Percentiles rank a stretch among this genome's conserved stretches.
phyloP scores from a whole-genome alignment of 2,329 filamentous ascomycete genomes.

The Hansfordia pulvinata region DNA sequence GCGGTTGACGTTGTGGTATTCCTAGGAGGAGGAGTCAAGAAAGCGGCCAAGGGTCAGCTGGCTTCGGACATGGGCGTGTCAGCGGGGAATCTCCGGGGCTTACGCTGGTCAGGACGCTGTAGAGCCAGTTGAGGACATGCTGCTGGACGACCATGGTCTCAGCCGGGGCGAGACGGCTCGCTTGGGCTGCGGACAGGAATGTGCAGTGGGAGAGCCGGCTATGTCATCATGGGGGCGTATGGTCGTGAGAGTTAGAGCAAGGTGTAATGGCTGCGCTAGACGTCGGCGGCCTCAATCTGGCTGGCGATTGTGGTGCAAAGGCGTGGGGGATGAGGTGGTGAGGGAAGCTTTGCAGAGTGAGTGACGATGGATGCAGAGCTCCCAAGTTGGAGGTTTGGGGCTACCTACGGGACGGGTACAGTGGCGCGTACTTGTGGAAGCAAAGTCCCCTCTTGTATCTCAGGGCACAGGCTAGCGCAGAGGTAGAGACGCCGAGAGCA shows the following conservation, averaged over 20 bases:
- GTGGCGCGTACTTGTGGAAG: too few relatives aligned
- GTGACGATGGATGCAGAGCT: too few relatives aligned
- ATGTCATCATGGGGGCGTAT: neutral
- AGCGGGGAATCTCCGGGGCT: constrained; percentile 8
- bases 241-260: neutral
- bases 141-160: constrained; percentile 61
- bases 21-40: constrained; percentile 34
- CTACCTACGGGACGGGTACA: too few relatives aligned
- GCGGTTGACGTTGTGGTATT: constrained; percentile 86
- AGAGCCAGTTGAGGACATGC: constrained; percentile 88
- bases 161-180: constrained; percentile 2
- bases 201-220: neutral
- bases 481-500: too few relatives aligned
- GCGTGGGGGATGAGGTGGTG: neutral
- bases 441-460: too few relatives aligned
- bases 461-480: too few relatives aligned
- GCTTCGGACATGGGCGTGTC: constrained; percentile 3
- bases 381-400: too few relatives aligned
- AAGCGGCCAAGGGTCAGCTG: constrained; percentile 3
- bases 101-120: constrained; percentile 75
- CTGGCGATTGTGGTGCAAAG: constrained; percentile 1
- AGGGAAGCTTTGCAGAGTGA: neutral
- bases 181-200: neutral
- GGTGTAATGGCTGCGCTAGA: neutral
- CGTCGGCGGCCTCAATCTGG: neutral